Evolutionary conservation across 1,284 basidiomycete species (phyloP), one percentile per base, ranked within the genome.

Genomic region (Ustilago loliicola): DNA sequence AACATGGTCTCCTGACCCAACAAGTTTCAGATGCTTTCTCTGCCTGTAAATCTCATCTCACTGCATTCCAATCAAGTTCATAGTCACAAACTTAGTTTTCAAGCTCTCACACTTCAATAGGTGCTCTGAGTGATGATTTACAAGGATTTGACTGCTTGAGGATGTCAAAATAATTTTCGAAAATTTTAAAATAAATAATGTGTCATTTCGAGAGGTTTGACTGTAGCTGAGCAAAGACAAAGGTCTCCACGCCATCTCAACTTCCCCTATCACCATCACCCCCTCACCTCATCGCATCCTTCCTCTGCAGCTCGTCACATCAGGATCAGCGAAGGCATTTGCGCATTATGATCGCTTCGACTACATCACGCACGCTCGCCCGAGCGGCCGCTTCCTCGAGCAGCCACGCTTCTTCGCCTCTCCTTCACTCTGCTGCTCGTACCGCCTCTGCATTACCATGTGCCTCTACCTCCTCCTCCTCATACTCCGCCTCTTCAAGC

Each of bases 281-380:
- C 25, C 19, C 50, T 53, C 48, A n/a, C 11, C 15, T 32, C 9
- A 32, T 9, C 13, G 2, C 59, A 19, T 25, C 30, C 50, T 47
- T 29, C 21, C 17, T 42, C 21, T 55, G n/a, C 19, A 61, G n/a
- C 55, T 17, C 29, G 10, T 27, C 15, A 11, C 17, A n/a, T 10
- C 42, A 15, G 15, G 25, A 29, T 27, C 25, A 48, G 38, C 38
- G 19, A 15, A 40, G 38, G 38, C 45, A 34, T 48, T 34, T 32
- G 36, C 34, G 50, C 30, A 56, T 4, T 1, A 66, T 66, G 63
- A 48, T 59, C 19, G 56, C 51, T n/a, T 27, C 61, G 1, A 67
- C 65, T 23, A 32, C 61, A 42, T 47, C 65, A 23, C 65, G 71
- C 13, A 40, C 66, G 30, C 57, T 73, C 47, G 30, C 54, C 2